Conservation (phyloP, 176 grass and related monocot genomes). For the Juncus inflexus region DNA sequence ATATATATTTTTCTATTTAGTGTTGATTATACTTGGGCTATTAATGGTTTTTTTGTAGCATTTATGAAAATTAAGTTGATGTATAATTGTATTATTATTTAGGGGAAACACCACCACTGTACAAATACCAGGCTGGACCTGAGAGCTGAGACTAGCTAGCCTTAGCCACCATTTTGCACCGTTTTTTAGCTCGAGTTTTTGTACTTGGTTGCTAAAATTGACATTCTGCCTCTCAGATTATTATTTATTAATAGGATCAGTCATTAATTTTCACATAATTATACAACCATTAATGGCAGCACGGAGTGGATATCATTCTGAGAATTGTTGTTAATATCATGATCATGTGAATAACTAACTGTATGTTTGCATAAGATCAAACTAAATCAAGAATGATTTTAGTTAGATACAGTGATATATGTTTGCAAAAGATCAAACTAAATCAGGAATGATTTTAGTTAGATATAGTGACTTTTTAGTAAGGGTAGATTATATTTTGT, state of each 20-base stretch:
- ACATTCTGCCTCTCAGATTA: not conserved
- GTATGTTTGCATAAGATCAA: no score
- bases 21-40: not conserved
- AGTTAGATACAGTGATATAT: no score
- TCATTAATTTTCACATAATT: constrained; percentile 24
- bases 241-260: not conserved
- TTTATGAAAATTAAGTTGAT: not conserved
- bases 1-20: constrained; percentile 1
- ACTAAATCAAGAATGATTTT: no score
- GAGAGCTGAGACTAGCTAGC: constrained; percentile 4
- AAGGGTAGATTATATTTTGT: no score
- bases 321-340: no score
- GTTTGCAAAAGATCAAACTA: no score
- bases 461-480: no score
- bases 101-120: no score
- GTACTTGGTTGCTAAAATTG: not conserved
- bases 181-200: not conserved
- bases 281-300: not conserved
- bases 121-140: not conserved
- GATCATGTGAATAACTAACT: no score
- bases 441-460: no score
- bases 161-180: constrained; percentile 9
- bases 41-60: not conserved
- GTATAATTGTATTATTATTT: no score
- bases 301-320: constrained; percentile 1